Conservation (phyloP, 1,284 basidiomycete genomes). For the Apiotrichum montevideense region DNA sequence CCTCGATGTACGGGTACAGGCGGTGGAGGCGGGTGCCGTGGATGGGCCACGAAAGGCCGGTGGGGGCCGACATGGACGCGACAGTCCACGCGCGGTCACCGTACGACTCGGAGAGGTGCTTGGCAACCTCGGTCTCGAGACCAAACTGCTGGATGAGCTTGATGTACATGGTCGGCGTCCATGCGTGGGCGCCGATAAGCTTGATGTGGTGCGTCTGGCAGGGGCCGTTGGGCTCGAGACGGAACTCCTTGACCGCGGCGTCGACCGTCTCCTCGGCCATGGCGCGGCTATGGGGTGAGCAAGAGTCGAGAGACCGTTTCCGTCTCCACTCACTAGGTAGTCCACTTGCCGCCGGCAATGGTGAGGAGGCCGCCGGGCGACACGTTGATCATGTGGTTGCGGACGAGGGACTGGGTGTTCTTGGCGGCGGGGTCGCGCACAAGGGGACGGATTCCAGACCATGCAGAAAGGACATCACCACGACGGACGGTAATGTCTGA, state of each 20-base stretch:
- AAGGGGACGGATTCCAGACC: slow-evolving; percentile 85
- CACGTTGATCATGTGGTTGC: slow-evolving; percentile 91
- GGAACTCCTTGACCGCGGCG: slow-evolving; percentile 73
- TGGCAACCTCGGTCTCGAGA: slow-evolving; percentile 84
- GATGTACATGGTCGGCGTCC: slow-evolving; percentile 96
- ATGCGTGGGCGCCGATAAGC: slow-evolving; percentile 88
- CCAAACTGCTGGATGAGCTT: slow-evolving; percentile 88
- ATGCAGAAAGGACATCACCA: slow-evolving; percentile 94
- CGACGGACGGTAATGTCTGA: slow-evolving; percentile 90
- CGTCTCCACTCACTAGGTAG: slow-evolving; percentile 61
- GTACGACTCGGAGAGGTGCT: slow-evolving; percentile 81
- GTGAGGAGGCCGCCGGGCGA: slow-evolving; percentile 77
- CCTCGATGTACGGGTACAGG: slow-evolving; percentile 85
- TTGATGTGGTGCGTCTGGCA: slow-evolving; percentile 78
- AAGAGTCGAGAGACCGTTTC: neutral
- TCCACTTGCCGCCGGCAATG: slow-evolving; percentile 98
- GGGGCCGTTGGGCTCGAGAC: slow-evolving; percentile 55
- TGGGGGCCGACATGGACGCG: slow-evolving; percentile 70
- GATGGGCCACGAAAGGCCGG: slow-evolving; percentile 66
- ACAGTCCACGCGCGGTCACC: slow-evolving; percentile 97
- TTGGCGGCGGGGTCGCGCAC: slow-evolving; percentile 77
- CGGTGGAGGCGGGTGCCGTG: slow-evolving; percentile 71
- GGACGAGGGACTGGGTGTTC: slow-evolving; percentile 78
- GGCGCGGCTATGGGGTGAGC: slow-evolving; percentile 52
- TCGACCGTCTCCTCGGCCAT: slow-evolving; percentile 98